Percentiles rank a stretch among this genome's conserved stretches.
Conservation (phyloP, 2,329 filamentous ascomycete species). For the Cladophialophora carrionii region DNA sequence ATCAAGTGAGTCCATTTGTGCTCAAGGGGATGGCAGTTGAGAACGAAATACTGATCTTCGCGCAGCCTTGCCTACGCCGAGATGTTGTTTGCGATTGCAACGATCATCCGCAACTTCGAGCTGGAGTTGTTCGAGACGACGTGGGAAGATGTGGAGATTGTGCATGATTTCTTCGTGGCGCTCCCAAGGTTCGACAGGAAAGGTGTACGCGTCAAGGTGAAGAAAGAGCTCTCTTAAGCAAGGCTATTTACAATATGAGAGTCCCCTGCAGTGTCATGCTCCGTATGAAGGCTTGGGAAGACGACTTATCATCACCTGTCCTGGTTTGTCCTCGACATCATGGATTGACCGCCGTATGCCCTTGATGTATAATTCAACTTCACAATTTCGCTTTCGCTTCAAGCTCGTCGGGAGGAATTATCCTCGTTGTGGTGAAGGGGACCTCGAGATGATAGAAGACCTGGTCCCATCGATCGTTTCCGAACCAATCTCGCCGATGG, state of each 20-base stretch:
- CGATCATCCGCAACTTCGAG: conserved; percentile 26
- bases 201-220: conserved; percentile 27
- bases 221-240: conserved; percentile 9
- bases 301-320: not conserved
- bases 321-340: not conserved
- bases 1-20: conserved; percentile 42
- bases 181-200: conserved; percentile 19
- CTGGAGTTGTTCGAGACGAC: conserved; percentile 33
- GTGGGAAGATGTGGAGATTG: conserved; percentile 23
- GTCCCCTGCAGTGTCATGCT: not conserved
- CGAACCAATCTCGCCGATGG: conserved; percentile 29
- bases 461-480: conserved; percentile 33
- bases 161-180: conserved; percentile 29
- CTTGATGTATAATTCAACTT: not conserved
- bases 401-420: conserved; percentile 27
- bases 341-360: not conserved
- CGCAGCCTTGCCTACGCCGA: conserved; percentile 29
- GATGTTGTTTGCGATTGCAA: conserved; percentile 26
- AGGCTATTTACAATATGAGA: not conserved
- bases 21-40: not conserved
- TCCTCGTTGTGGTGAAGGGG: conserved; percentile 23
- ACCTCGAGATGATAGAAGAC: conserved; percentile 29
- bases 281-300: not conserved
- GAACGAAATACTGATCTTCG: not conserved
- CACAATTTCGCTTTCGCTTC: conserved; percentile 28